Base-by-base conservation (phyloP, 2,329 filamentous ascomycete species). In the Alternaria tenuissima region DNA sequence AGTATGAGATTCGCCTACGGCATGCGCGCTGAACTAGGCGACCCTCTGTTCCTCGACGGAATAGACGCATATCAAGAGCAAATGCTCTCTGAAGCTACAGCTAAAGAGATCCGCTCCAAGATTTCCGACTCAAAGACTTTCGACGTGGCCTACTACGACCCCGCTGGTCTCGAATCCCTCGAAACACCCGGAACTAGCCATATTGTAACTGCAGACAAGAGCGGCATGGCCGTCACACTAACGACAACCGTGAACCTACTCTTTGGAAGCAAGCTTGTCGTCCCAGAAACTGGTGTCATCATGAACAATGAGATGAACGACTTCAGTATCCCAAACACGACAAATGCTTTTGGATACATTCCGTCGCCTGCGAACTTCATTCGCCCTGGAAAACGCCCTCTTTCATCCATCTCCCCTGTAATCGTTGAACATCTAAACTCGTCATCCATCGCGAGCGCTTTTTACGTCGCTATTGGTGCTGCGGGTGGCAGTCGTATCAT, bases 1-100 rank as follows among this genome's bases (percentile, higher is more conserved):
- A 91, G 93, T 12, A 92, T 97, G 81, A 87, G 93, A 22, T 98
- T 96, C 76, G 93, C 88, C 3, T 98, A 97, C 75, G 93, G 90
- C 38, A 77, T 83, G 69, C 88, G 93, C 58, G 85, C 88, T n/a
- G 84, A 89, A 28, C 85, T 98, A 0, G 94, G 93, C 5, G 95
- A 98, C 76, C 95, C 94, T 0, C 82, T 81, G 1, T 97, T 90
- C 74, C 86, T 96, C 4, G 67, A 83, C 0, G 86, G 87, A 30
- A 81, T 94, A 52, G 79, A 83, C 8, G 76, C 80, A 7, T 90
- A 91, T 66, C 89, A 97, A 77, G 76, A 83, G 1, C 76, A 69
- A 26, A 91, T 98, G 83, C 78, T 97, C 18, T 86, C 85, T 43
- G 79, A 85, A 0, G 76, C 80, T 0, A 88, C 87, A 0, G 89